phyloP scores from a whole-genome alignment of 1,284 basidiomycete species.

The Meira nashicola region DNA sequence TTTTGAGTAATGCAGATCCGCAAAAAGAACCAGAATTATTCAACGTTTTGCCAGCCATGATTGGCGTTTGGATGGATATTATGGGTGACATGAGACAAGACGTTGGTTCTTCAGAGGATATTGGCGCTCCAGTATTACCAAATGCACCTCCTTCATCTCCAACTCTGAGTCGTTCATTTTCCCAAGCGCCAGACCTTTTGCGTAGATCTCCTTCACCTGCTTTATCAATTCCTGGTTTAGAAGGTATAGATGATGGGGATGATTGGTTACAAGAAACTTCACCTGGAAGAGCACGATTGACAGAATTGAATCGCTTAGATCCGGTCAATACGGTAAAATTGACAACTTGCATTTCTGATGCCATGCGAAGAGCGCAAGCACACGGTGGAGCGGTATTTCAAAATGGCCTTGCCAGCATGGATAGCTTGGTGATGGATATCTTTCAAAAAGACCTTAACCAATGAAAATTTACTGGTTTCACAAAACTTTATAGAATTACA shows the following conservation, averaged over 20 bases:
- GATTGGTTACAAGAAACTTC: slow-evolving; percentile 41
- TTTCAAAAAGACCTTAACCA: slow-evolving; percentile 32
- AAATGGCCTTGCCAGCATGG: slow-evolving; percentile 25
- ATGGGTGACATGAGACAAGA: slow-evolving; percentile 25
- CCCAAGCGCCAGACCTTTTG: not conserved
- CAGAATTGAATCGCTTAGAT: slow-evolving; percentile 28
- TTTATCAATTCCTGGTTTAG: slow-evolving; percentile 16
- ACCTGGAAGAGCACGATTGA: slow-evolving; percentile 34
- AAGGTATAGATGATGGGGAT: slow-evolving; percentile 21
- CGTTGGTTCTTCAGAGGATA: not conserved
- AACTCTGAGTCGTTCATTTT: not conserved
- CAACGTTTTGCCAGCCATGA: slow-evolving; percentile 26
- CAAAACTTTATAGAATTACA: too few relatives aligned
- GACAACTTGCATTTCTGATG: slow-evolving; percentile 22
- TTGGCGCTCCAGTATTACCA: slow-evolving; percentile 3
- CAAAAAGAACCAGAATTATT: slow-evolving; percentile 18
- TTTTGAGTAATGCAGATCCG: slow-evolving; percentile 14
- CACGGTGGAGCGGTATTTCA: slow-evolving; percentile 18
- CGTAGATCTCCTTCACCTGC: slow-evolving; percentile 11
- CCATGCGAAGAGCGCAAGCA: slow-evolving; percentile 31
- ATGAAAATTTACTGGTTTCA: too few relatives aligned
- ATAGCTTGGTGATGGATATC: slow-evolving; percentile 44
- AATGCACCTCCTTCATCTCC: slow-evolving; percentile 11
- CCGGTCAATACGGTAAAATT: slow-evolving; percentile 26
- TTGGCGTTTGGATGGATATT: slow-evolving; percentile 44